Percentiles rank a stretch among this genome's conserved stretches.
Conservation (phyloP, 371 early-diverging fungal genomes). For the Parasitella parasitica region DNA sequence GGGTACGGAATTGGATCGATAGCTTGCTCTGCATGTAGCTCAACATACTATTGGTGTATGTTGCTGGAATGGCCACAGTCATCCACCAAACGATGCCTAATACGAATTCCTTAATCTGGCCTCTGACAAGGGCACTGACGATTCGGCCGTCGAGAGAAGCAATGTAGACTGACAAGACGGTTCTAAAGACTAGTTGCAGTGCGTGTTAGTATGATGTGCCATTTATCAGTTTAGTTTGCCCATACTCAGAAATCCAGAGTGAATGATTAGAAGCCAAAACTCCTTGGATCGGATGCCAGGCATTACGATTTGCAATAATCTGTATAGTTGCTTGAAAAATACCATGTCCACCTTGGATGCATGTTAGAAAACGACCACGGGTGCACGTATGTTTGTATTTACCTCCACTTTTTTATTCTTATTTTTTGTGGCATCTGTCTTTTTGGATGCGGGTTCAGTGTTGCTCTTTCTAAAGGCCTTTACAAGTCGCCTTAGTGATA, state of each 20-base stretch:
- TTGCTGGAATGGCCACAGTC: conserved; percentile 91
- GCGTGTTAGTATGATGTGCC: neutral
- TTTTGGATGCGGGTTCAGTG: conserved; percentile 11
- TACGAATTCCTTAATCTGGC: conserved; percentile 75
- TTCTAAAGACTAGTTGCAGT: conserved; percentile 65
- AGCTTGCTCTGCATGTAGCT: conserved; percentile 86
- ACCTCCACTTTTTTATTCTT: conserved; percentile 43
- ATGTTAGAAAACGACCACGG: neutral
- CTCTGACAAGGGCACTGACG: conserved; percentile 84
- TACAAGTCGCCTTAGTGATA: conserved; percentile 28
- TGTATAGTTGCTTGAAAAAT: conserved; percentile 69
- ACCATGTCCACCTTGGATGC: conserved; percentile 65
- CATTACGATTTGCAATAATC: conserved; percentile 72
- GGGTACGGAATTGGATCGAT: conserved; percentile 82
- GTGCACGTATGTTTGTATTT: neutral
- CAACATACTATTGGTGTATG: conserved; percentile 93
- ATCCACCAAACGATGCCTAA: conserved; percentile 87
- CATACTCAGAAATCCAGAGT: conserved; percentile 77
- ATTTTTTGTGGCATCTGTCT: conserved; percentile 9
- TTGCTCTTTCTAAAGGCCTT: conserved; percentile 19
- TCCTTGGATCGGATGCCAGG: conserved; percentile 82
- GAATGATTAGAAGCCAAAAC: conserved; percentile 75
- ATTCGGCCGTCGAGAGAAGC: conserved; percentile 93
- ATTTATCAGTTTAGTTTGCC: neutral
- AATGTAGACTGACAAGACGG: conserved; percentile 81